A percentile compares a stretch with the other conserved stretches of the same genome.
These are phyloP conservation scores for Russula sp. DNA, from an alignment of 768 basidiomycete genomes.

Conservation along the genomic window DNA sequence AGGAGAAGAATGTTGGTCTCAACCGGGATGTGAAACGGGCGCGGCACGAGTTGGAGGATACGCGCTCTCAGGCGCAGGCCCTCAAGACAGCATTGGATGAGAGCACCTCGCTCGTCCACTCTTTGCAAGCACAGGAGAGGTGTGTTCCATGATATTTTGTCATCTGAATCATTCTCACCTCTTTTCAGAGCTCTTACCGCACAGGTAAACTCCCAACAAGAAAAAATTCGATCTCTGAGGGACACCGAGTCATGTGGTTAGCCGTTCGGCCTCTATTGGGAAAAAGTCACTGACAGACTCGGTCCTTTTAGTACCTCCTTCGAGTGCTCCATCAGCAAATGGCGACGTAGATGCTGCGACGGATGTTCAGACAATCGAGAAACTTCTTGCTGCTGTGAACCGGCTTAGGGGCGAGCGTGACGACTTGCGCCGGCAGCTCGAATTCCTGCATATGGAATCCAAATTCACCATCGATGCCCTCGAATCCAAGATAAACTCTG, in stretches of 20 bases:
- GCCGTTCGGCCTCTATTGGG: neutral
- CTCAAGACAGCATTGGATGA: constrained; percentile 28
- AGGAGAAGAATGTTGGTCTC: constrained; percentile 47
- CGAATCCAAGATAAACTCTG: constrained; percentile 47
- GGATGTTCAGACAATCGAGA: constrained; percentile 44
- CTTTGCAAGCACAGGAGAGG: constrained; percentile 35
- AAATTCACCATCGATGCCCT: constrained; percentile 60
- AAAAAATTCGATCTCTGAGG: constrained; percentile 3
- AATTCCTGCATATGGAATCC: constrained; percentile 67
- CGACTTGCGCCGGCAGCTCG: constrained; percentile 55
- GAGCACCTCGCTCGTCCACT: constrained; percentile 33
- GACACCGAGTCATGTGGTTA: neutral
- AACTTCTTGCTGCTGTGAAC: constrained; percentile 59
- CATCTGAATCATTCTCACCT: neutral
- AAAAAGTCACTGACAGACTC: neutral
- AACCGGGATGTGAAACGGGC: constrained; percentile 54
- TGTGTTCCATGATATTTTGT: constrained; percentile 10
- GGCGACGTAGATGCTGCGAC: constrained; percentile 7
- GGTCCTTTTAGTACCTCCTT: neutral
- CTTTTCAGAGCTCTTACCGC: constrained; percentile 18
- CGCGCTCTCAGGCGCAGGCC: constrained; percentile 36
- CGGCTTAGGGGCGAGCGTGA: constrained; percentile 68
- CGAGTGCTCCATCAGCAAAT: neutral
- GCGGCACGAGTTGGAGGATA: constrained; percentile 43
- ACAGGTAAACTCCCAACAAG: constrained; percentile 17